Base-by-base conservation (phyloP, 805 yeast species). In the Kodamaea laetipori region DNA sequence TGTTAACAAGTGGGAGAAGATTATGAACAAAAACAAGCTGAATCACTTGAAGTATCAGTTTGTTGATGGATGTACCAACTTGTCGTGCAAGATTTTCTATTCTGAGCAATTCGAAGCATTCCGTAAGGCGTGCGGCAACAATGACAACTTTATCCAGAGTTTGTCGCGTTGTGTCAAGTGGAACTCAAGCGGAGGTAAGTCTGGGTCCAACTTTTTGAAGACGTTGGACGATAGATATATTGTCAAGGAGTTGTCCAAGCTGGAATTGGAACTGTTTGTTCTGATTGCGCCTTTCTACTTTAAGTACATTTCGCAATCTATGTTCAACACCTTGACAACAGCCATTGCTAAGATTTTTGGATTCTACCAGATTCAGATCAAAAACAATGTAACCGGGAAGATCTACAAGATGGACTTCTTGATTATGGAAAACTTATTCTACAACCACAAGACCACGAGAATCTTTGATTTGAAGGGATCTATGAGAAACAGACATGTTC, bases 61-160 rank as follows among this genome's bases (percentile, higher is more conserved):
- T 61, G 84, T 84, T 52, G 97, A 90, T 60, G 95, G 90, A 0
- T 41, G 37, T 13, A 86, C 96, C 0, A 78, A 79, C 12, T 73
- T 94, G 52, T 86, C 96, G 3, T 94, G 99, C 66, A 92, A 92
- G 63, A 85, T 95, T 5, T 94, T 92, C 60, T 94, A 85, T 70
- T 86, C 96, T 4, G 98, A 92, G 56, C 98, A 94, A 59, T 94
- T 94, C 67, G 97, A 92, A 58, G 97, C 98, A 0, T 82, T 94
- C 54, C 72, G 99, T 44, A 75, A 80, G 45, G 83, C 86, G 23
- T 92, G 97, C 69, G 90, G 88, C 0, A 80, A 82, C 44, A 80
- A 80, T 45, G 84, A 78, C 4, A 77, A 77, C 52, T 94, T 84
- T 52, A 80, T 94, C 31, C 96, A 90, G 60, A 90, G 97, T 63